Conservation (phyloP, 768 basidiomycete genomes). For the Kwoniella pini region DNA sequence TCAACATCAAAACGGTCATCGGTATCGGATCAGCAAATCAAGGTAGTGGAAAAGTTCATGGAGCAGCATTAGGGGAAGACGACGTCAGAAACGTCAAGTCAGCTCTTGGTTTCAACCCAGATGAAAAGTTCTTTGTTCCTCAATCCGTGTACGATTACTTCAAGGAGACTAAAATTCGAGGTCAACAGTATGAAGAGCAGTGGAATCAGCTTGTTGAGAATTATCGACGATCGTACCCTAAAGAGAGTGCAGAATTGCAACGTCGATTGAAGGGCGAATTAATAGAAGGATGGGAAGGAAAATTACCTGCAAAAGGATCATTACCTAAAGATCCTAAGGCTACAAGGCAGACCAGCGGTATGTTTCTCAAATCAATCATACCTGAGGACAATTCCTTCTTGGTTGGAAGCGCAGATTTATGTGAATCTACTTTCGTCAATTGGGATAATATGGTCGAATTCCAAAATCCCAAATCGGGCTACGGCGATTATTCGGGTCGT, state of each 20-base stretch:
- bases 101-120: conserved; percentile 45
- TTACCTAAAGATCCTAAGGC: conserved; percentile 36
- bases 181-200: conserved; percentile 36
- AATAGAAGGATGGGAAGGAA: conserved; percentile 37
- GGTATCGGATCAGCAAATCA: conserved; percentile 48
- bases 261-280: conserved; percentile 37
- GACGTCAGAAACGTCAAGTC: conserved; percentile 50
- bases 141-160: conserved; percentile 51
- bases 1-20: conserved; percentile 53
- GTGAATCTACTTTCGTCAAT: conserved; percentile 51
- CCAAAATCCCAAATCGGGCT: conserved; percentile 49
- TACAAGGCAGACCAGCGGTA: conserved; percentile 44
- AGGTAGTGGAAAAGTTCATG: conserved; percentile 47
- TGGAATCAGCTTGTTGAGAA: conserved; percentile 40
- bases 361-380: conserved; percentile 38
- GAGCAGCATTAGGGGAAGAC: conserved; percentile 51
- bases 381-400: conserved; percentile 41
- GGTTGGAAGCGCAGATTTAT: conserved; percentile 45
- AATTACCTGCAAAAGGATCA: conserved; percentile 36
- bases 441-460: conserved; percentile 46
- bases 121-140: conserved; percentile 44
- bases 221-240: conserved; percentile 37
- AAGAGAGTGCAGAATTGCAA: conserved; percentile 33
- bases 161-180: conserved; percentile 34
- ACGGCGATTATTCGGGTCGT: conserved; percentile 49